Conservation (phyloP, 139 green algal species). For the Astrephomene gubernaculifera region DNA sequence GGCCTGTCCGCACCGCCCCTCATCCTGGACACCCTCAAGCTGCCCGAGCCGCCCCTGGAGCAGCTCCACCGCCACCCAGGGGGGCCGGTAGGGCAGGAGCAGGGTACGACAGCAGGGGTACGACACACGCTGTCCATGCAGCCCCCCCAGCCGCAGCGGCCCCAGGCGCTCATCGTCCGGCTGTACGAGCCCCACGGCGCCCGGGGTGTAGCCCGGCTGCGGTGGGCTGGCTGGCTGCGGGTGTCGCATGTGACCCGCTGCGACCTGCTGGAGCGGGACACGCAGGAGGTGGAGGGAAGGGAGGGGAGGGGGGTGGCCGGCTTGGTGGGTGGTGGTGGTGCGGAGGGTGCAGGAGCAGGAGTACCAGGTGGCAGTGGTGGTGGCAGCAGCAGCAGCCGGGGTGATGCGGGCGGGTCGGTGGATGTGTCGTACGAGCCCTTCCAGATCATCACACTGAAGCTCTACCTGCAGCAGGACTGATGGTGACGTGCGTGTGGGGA, state of each 20-base stretch:
- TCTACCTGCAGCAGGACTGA: constrained; percentile 25
- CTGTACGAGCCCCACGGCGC: constrained; percentile 55
- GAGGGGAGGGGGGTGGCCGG: not conserved
- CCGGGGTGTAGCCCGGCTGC: constrained; percentile 7
- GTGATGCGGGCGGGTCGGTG: constrained; percentile 5
- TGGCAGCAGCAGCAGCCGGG: not conserved
- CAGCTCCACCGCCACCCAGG: not conserved
- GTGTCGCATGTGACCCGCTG: not conserved
- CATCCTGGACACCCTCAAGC: constrained; percentile 52
- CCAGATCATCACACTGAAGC: constrained; percentile 35
- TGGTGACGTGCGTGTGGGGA: no score
- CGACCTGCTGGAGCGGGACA: constrained; percentile 44
- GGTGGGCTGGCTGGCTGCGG: constrained; percentile 8
- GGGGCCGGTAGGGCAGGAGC: not conserved
- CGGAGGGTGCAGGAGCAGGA: not conserved
- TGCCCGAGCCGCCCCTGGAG: constrained; percentile 38
- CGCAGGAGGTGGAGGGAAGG: not conserved
- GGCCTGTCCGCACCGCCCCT: constrained; percentile 4
- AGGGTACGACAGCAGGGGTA: no score
- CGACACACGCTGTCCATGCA: not conserved
- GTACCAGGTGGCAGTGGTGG: no score
- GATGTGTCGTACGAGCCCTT: constrained; percentile 34
- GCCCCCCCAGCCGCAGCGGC: not conserved
- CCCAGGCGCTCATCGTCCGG: constrained; percentile 9
- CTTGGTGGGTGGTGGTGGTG: not conserved